Evolutionary conservation across 805 yeast species (phyloP), one percentile per base, ranked within the genome.

Genomic region (Tetrapisispora nanseiensis): DNA sequence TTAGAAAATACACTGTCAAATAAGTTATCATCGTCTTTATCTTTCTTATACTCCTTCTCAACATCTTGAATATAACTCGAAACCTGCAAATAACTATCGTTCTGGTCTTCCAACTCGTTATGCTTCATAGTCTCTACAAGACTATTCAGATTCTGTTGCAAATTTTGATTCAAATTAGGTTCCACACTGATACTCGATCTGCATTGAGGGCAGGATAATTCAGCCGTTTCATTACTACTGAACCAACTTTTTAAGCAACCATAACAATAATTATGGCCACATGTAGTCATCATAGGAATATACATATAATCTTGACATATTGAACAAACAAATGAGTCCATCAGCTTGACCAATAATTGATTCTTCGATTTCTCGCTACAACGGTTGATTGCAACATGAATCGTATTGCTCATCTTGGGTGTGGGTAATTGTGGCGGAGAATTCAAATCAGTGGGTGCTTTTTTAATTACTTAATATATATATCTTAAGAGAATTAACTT

Each of bases 211-310:
- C 92, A 82, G n/a, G 75, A 68, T 40, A 71, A 62, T 43, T 72
- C 74, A 33, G 64, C 70, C 13, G 50, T 55, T 12, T 51, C 51
- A 42, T 56, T 58, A 41, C 57, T 54, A 5, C 64, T 64, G 36
- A 81, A 72, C 90, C 92, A 82, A 20, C 70, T 68, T 16, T 66
- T 62, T n/a, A 81, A 55, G 55, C 90, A 75, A 39, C 54, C 72
- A 55, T 82, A 82, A 59, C 90, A 83, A 51, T 76, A 82, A 24
- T 82, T 74, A 55, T 83, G 92, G 2, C 90, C 90, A 63, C 92
- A 83, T 11, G 67, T 58, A 0, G 78, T 66, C 51, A 75, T 65
- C 51, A 78, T 75, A 2, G 92, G 90, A 2, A 72, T 71, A 47
- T 69, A 72, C 82, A 82, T 76, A 39, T 73, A 61, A 40, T 82